Evolutionary conservation across 805 yeast species (phyloP).

Genomic region (Candida berthetii): DNA sequence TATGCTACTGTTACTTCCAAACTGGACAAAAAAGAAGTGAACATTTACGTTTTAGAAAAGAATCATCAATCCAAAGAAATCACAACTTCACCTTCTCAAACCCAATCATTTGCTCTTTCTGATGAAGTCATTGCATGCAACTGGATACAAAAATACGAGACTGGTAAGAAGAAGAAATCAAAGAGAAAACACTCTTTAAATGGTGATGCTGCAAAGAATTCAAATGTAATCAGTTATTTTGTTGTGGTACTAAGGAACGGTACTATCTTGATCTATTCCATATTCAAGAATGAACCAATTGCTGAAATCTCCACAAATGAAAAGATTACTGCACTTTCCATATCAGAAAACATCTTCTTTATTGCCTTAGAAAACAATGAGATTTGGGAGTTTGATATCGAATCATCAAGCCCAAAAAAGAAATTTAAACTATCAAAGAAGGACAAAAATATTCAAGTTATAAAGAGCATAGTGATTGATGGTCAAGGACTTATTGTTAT

Average conservation of each 20-base stretch:
- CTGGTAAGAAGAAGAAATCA: slow-evolving; percentile 11
- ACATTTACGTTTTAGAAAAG: slow-evolving; percentile 19
- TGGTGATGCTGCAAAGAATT: slow-evolving; percentile 11
- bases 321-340: slow-evolving; percentile 19
- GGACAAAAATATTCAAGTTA: neutral
- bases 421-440: slow-evolving; percentile 7
- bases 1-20: slow-evolving; percentile 35
- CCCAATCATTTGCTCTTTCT: slow-evolving; percentile 30
- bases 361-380: slow-evolving; percentile 13
- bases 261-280: slow-evolving; percentile 37
- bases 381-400: slow-evolving; percentile 11
- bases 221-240: slow-evolving; percentile 17
- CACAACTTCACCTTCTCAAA: neutral
- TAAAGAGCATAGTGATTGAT: neutral
- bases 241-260: slow-evolving; percentile 29
- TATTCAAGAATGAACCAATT: slow-evolving; percentile 30
- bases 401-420: slow-evolving; percentile 7
- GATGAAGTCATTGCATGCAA: slow-evolving; percentile 27
- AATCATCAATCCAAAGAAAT: neutral
- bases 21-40: slow-evolving; percentile 40
- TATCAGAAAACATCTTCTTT: slow-evolving; percentile 21
- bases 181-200: slow-evolving; percentile 19
- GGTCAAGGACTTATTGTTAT: neutral
- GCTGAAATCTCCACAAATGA: slow-evolving; percentile 27
- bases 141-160: slow-evolving; percentile 26